Evolutionary conservation across 441 rosid genomes (phyloP).

Genomic region (Erodium texanum): DNA sequence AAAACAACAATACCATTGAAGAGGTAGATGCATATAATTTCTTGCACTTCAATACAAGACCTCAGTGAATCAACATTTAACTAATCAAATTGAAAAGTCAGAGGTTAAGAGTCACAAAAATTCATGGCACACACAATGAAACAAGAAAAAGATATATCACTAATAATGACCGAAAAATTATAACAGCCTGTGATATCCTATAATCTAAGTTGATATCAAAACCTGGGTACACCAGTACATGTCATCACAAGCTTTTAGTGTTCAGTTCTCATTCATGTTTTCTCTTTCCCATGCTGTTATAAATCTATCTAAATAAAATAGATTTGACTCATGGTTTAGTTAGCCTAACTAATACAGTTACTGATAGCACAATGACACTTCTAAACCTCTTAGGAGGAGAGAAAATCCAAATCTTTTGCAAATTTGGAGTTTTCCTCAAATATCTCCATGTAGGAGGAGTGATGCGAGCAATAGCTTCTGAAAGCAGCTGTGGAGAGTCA

Average conservation of each 20-base stretch:
- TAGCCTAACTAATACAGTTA: background rate
- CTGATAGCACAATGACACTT: background rate
- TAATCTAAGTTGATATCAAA: background rate
- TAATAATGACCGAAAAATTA: background rate
- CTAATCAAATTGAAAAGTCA: background rate
- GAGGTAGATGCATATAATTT: background rate
- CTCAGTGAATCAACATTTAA: background rate
- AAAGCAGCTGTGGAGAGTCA: too few relatives aligned
- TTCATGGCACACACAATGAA: background rate
- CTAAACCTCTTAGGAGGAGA: too few relatives aligned
- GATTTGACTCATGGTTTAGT: too few relatives aligned
- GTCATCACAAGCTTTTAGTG: background rate
- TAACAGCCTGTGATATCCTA: background rate
- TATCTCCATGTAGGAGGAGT: too few relatives aligned
- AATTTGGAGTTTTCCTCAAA: too few relatives aligned
- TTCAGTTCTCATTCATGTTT: background rate
- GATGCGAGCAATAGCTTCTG: too few relatives aligned
- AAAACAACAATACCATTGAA: conserved; percentile 2
- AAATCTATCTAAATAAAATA: background rate
- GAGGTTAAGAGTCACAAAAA: background rate
- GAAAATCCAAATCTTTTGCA: too few relatives aligned
- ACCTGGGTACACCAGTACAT: background rate
- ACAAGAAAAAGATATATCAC: background rate
- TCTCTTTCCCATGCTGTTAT: background rate
- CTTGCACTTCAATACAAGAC: background rate